phyloP scores from a whole-genome alignment of 129 eudicot species.

The Centaurea solstitialis region DNA sequence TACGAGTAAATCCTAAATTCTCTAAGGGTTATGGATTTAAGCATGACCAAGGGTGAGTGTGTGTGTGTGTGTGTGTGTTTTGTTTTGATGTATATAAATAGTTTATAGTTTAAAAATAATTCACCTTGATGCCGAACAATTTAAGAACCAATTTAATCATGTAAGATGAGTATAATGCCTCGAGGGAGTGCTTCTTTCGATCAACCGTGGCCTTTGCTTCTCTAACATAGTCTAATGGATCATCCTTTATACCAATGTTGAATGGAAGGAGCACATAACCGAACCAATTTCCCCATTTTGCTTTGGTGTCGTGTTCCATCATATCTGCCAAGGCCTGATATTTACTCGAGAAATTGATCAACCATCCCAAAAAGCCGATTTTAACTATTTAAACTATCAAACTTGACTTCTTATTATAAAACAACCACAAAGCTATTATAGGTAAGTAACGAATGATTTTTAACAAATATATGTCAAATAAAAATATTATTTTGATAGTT shows the following conservation, averaged over 20 bases:
- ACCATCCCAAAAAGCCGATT: background rate
- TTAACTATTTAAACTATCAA: no score
- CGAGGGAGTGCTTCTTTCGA: conserved; percentile 47
- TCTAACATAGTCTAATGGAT: conserved; percentile 56
- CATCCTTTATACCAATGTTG: conserved; percentile 39
- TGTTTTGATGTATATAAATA: no score
- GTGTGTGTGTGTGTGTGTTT: background rate
- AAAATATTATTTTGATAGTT: no score
- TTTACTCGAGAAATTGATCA: background rate
- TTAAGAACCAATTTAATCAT: conserved; percentile 34
- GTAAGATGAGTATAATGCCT: conserved; percentile 39
- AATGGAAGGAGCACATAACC: conserved; percentile 54
- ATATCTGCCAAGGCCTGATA: conserved; percentile 51
- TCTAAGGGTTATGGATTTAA: no score
- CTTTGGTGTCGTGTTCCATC: conserved; percentile 52
- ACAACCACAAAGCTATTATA: no score
- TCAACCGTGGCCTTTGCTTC: conserved; percentile 55
- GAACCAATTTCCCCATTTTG: conserved; percentile 50
- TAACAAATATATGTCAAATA: no score
- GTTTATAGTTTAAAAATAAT: no score
- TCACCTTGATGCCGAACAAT: conserved; percentile 46
- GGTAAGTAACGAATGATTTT: no score
- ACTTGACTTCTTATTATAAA: no score
- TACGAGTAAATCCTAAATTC: no score
- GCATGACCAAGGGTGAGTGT: no score